phyloP scores from a whole-genome alignment of 441 rosid species.

The Cnidoscolus chayamansa region DNA sequence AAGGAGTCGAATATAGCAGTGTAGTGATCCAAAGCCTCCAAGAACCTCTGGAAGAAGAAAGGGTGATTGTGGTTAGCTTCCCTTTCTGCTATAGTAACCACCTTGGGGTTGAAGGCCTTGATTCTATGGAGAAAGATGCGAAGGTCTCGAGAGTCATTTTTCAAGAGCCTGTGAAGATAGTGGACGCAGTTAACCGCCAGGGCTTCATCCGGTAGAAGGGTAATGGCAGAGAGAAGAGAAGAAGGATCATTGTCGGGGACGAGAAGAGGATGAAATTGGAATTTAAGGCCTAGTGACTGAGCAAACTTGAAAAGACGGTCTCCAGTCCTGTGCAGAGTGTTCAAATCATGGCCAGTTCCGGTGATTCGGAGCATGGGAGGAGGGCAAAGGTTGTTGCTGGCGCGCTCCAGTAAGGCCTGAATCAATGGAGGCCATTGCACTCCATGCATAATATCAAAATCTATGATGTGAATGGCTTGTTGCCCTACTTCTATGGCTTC shows the following conservation, averaged over 20 bases:
- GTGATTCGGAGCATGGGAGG: slow-evolving; percentile 76
- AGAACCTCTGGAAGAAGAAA: slow-evolving; percentile 57
- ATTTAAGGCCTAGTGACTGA: slow-evolving; percentile 65
- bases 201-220: slow-evolving; percentile 57
- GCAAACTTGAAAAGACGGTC: slow-evolving; percentile 73
- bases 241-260: slow-evolving; percentile 48
- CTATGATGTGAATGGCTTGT: slow-evolving; percentile 65
- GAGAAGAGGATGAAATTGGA: slow-evolving; percentile 69
- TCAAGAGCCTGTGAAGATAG: slow-evolving; percentile 58
- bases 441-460: slow-evolving; percentile 90
- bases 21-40: slow-evolving; percentile 78
- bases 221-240: slow-evolving; percentile 41
- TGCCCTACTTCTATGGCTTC: slow-evolving; percentile 62
- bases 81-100: slow-evolving; percentile 73
- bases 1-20: slow-evolving; percentile 68
- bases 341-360: slow-evolving; percentile 63
- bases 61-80: slow-evolving; percentile 76
- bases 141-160: slow-evolving; percentile 49
- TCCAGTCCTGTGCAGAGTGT: slow-evolving; percentile 57
- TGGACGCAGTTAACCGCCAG: slow-evolving; percentile 74
- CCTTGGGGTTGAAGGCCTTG: slow-evolving; percentile 61
- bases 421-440: slow-evolving; percentile 97
- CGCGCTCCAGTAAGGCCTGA: slow-evolving; percentile 84
- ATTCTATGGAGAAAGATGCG: slow-evolving; percentile 56
- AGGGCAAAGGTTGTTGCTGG: slow-evolving; percentile 32